Evolutionary conservation across 257 asterid species (phyloP).

Genomic region (Fraxinus anomala): DNA sequence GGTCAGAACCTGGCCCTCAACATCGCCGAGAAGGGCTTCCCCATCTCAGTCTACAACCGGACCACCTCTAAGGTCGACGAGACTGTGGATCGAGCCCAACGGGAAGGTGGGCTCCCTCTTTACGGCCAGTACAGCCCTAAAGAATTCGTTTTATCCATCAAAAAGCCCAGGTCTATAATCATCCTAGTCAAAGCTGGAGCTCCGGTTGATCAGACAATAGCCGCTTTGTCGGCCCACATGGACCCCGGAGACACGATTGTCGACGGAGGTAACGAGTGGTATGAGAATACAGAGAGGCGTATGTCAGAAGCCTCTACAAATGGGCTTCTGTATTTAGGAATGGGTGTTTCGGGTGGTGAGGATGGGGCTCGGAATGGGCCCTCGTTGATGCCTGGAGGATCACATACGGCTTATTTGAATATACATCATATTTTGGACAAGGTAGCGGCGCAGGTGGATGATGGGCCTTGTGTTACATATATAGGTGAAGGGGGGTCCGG

Average conservation of each 20-base stretch:
- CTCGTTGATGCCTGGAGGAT: constrained; percentile 89
- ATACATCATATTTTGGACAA: constrained; percentile 60
- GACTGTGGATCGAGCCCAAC: constrained; percentile 76
- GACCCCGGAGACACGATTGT: constrained; percentile 90
- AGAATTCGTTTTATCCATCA: constrained; percentile 70
- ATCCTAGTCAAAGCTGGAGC: constrained; percentile 92
- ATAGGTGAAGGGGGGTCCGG: constrained; percentile 92
- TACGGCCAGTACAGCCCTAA: constrained; percentile 68
- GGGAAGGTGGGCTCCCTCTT: constrained; percentile 72
- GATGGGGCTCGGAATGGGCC: constrained; percentile 85
- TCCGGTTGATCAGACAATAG: constrained; percentile 87
- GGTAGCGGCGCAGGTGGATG: constrained; percentile 92
- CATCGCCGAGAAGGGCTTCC: constrained; percentile 91
- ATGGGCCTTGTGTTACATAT: constrained; percentile 90
- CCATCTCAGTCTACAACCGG: constrained; percentile 80
- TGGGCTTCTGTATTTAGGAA: constrained; percentile 77
- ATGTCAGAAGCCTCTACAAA: constrained; percentile 46
- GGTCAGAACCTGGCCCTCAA: constrained; percentile 88
- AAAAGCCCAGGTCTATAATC: constrained; percentile 74
- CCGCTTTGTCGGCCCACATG: constrained; percentile 72
- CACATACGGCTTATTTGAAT: constrained; percentile 69
- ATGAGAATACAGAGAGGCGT: constrained; percentile 84
- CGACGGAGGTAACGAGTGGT: constrained; percentile 97
- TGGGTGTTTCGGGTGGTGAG: constrained; percentile 97
- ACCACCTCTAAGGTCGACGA: constrained; percentile 79